Conservation (phyloP, 345 rosid species). For the Mallotus nudiflorus region DNA sequence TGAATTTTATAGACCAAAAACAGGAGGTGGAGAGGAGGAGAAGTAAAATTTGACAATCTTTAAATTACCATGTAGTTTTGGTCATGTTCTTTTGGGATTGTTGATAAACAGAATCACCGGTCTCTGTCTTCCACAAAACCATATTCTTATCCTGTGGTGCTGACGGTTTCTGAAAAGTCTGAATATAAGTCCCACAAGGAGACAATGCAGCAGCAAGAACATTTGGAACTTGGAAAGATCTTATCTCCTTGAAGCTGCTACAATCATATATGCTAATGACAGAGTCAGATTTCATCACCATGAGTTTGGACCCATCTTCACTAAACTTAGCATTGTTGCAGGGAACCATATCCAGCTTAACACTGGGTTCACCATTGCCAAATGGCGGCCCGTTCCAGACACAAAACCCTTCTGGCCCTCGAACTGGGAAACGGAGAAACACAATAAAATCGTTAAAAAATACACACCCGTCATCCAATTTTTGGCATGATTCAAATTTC, state of each 20-base stretch:
- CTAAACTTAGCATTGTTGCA: constrained; percentile 66
- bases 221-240: constrained; percentile 57
- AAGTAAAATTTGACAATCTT: not conserved
- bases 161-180: constrained; percentile 79
- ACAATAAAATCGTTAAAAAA: not conserved
- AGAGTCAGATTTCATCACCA: constrained; percentile 64
- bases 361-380: constrained; percentile 50
- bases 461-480: not conserved
- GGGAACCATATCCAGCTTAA: constrained; percentile 58
- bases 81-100: constrained; percentile 78
- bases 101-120: constrained; percentile 67
- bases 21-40: not conserved
- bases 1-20: not conserved
- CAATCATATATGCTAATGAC: constrained; percentile 61
- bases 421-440: constrained; percentile 39
- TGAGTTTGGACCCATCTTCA: constrained; percentile 68
- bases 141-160: constrained; percentile 84
- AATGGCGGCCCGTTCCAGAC: constrained; percentile 95
- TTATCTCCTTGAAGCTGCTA: constrained; percentile 50
- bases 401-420: constrained; percentile 71
- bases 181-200: constrained; percentile 76
- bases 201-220: constrained; percentile 65
- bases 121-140: constrained; percentile 58
- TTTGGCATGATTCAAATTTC: too few species aligned
- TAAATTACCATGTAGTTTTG: constrained; percentile 67